Percentiles rank a stretch among this genome's conserved stretches.
Conservation (phyloP, 2,329 filamentous ascomycete species). For the Ophiostoma ips region DNA sequence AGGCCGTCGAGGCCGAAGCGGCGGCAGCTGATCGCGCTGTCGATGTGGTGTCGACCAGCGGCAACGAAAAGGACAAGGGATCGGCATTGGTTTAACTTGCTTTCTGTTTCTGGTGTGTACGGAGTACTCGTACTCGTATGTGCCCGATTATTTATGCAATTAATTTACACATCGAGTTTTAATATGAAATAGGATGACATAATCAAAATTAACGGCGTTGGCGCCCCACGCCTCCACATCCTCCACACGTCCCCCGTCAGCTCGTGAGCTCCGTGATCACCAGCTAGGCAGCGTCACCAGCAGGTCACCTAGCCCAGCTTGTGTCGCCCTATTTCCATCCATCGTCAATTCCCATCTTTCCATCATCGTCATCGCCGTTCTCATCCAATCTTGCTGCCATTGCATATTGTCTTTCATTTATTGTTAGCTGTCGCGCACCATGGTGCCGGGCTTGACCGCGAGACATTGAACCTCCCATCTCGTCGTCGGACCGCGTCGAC, state of each 20-base stretch:
- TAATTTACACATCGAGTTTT: too few relatives aligned
- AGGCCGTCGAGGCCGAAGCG: slow-evolving; percentile 1
- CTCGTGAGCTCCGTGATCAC: too few relatives aligned
- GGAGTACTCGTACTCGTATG: too few relatives aligned
- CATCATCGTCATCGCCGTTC: neutral
- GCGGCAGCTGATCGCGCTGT: neutral
- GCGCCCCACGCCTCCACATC: too few relatives aligned
- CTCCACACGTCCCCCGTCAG: too few relatives aligned
- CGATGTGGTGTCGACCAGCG: neutral
- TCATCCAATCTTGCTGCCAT: neutral
- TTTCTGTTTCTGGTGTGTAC: neutral
- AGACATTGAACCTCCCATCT: neutral
- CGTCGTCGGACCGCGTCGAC: too few relatives aligned
- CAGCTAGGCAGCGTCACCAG: neutral
- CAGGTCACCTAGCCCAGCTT: neutral
- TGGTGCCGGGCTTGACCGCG: neutral
- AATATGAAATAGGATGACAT: too few relatives aligned
- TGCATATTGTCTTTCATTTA: too few relatives aligned
- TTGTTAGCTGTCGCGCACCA: neutral
- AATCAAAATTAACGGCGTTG: too few relatives aligned
- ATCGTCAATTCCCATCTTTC: neutral
- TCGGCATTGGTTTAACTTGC: neutral
- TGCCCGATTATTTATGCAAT: neutral
- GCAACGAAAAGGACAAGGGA: neutral
- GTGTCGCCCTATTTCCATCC: neutral